phyloP scores from a whole-genome alignment of 179 eudicot genomes.

The Amaranthus tricolor region DNA sequence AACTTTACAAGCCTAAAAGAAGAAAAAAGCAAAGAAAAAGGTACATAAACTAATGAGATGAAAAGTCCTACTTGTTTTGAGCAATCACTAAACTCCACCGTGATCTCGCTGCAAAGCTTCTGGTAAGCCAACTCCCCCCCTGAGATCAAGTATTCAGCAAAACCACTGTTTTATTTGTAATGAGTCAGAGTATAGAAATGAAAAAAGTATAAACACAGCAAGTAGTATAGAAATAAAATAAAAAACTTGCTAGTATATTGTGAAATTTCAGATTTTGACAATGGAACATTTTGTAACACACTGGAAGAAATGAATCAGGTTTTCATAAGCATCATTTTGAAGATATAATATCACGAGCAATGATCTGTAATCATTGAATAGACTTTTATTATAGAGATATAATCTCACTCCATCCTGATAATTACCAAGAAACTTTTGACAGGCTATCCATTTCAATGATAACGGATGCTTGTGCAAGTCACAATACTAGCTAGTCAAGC shows the following conservation, averaged over 20 bases:
- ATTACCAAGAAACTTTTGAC: neutral
- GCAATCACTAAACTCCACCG: conserved; percentile 78
- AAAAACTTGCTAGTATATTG: neutral
- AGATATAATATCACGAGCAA: neutral
- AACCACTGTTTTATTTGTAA: conserved; percentile 58
- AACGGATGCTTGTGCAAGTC: neutral
- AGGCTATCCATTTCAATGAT: neutral
- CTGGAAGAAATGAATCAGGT: neutral
- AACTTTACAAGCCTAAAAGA: neutral
- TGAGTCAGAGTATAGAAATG: conserved; percentile 11
- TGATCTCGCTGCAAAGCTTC: conserved; percentile 80
- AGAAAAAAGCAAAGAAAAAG: neutral
- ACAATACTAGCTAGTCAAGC: neutral
- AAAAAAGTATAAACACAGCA: neutral
- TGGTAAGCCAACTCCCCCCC: conserved; percentile 76
- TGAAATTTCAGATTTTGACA: neutral
- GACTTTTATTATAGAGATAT: neutral
- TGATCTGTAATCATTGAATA: neutral
- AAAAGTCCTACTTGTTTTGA: conserved; percentile 65
- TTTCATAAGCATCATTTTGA: neutral
- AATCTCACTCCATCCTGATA: neutral
- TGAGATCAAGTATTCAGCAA: conserved; percentile 67
- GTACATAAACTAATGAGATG: conserved; percentile 5
- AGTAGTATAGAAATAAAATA: neutral
- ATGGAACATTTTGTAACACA: neutral